Evolutionary conservation across 768 basidiomycete species (phyloP).

Genomic region (Hortiboletus flavorubellus): DNA sequence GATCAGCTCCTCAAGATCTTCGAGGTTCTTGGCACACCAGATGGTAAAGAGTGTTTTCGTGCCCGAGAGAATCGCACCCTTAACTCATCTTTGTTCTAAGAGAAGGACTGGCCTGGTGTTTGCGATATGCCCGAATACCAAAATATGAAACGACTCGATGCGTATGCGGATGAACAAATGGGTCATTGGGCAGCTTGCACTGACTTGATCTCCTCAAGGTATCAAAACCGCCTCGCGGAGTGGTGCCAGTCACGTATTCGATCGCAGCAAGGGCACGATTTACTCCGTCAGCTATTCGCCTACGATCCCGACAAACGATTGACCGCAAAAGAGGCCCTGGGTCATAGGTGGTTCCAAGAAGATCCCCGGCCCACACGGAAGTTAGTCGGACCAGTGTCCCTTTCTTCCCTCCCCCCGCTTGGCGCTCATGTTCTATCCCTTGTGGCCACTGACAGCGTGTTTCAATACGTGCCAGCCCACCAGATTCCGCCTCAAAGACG

Average conservation of each 20-base stretch:
- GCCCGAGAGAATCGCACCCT: not conserved
- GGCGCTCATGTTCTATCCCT: slow-evolving; percentile 5
- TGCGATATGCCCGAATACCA: slow-evolving; percentile 85
- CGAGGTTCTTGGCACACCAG: slow-evolving; percentile 87
- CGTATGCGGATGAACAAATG: slow-evolving; percentile 39
- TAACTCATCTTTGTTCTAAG: slow-evolving; percentile 38
- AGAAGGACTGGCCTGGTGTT: slow-evolving; percentile 84
- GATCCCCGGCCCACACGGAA: slow-evolving; percentile 84
- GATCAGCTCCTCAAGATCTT: slow-evolving; percentile 97
- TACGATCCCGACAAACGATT: slow-evolving; percentile 90
- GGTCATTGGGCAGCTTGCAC: not conserved
- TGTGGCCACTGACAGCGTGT: slow-evolving; percentile 51
- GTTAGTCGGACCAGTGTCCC: slow-evolving; percentile 43
- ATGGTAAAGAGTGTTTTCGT: slow-evolving; percentile 44
- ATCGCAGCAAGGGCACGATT: slow-evolving; percentile 66
- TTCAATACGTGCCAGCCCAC: slow-evolving; percentile 56
- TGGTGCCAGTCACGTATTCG: slow-evolving; percentile 75
- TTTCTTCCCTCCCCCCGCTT: not conserved
- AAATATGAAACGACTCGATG: slow-evolving; percentile 75
- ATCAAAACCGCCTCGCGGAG: slow-evolving; percentile 56
- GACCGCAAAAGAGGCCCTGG: slow-evolving; percentile 76
- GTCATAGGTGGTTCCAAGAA: slow-evolving; percentile 90
- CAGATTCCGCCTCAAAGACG: slow-evolving; percentile 83
- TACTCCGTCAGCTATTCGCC: slow-evolving; percentile 80
- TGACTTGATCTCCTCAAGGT: slow-evolving; percentile 37